Evolutionary conservation across 2,329 filamentous ascomycete species (phyloP).

Genomic region (Alternaria dauci): DNA sequence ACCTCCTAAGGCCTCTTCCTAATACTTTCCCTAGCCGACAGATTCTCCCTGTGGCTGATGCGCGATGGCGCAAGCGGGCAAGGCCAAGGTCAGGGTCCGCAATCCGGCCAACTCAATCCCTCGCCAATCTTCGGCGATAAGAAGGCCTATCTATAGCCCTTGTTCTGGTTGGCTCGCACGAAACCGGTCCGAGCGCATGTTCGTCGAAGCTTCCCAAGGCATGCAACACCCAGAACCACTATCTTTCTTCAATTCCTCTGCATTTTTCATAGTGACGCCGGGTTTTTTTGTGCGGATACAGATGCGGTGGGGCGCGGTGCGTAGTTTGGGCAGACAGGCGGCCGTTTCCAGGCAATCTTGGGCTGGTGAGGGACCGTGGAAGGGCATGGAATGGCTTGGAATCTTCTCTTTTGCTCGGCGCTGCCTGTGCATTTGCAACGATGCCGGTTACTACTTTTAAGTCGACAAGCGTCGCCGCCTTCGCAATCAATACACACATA

Average conservation of each 20-base stretch:
- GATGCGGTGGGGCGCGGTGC: not conserved
- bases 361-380: slow-evolving; percentile 44
- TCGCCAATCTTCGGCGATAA: slow-evolving; percentile 20
- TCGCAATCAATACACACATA: slow-evolving; percentile 21
- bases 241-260: not conserved
- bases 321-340: slow-evolving; percentile 12
- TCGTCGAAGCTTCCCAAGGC: slow-evolving; percentile 15
- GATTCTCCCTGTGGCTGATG: no score
- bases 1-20: no score
- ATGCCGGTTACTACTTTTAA: slow-evolving; percentile 48
- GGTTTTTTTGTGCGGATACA: accelerated
- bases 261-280: accelerated
- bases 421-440: slow-evolving; percentile 41
- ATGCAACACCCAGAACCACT: slow-evolving; percentile 3
- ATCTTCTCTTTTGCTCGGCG: slow-evolving; percentile 47
- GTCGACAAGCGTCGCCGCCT: slow-evolving; percentile 36
- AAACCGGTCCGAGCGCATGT: slow-evolving; percentile 6
- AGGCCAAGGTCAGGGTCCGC: no score
- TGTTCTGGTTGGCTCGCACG: slow-evolving; percentile 5
- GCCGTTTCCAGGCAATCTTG: slow-evolving; percentile 19
- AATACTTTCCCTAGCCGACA: no score
- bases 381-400: slow-evolving; percentile 47
- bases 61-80: no score
- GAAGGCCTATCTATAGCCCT: slow-evolving; percentile 14
- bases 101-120: not conserved